Evolutionary conservation across 1,139 yeast species (phyloP), one percentile per base, ranked within the genome.

Genomic region (Hemisphaericaspora xylofermentans): DNA sequence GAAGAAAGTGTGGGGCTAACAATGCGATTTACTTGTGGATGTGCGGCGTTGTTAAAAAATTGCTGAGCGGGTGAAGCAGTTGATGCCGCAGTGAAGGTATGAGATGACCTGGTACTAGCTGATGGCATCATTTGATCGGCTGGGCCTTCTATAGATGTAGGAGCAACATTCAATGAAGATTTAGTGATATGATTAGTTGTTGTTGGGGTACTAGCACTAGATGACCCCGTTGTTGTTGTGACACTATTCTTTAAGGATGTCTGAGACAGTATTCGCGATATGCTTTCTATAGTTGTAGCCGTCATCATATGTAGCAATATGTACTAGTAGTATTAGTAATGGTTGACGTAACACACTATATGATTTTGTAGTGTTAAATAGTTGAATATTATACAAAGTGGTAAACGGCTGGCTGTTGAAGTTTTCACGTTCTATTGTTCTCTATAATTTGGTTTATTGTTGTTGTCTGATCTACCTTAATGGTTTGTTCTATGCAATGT

Each of bases 1-100:
- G 29, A 26, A 26, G 29, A 26, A n/a, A 26, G 5, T 26, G 29
- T 26, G 29, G 29, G 29, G 29, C 16, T n/a, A 26, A 26, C 29
- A 13, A 13, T 26, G 10, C 27, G 27, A 4, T 26, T 15, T 26
- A 26, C 15, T 26, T 26, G 29, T 26, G 29, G 29, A 26, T 26
- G 29, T 26, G 29, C 29, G 29, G 29, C 29, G 29, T 9, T 26
- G 13, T 9, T 26, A 6, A 26, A 26, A 13, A 26, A 26, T 6
- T 6, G 29, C n/a, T n/a, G n/a, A 13, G 29, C 29, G 29, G 29
- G 29, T 26, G 29, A 26, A 10, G n/a, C 26, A 24, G n/a, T 24
- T 26, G 29, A 26, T 26, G 29, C 27, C 27, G 27, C 4, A 24
- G 27, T 9, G 10, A 24, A n/a, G n/a, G n/a, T n/a, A 21, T 21